Evolutionary conservation across 768 basidiomycete species (phyloP).

Genomic region (Hericium alpestre): DNA sequence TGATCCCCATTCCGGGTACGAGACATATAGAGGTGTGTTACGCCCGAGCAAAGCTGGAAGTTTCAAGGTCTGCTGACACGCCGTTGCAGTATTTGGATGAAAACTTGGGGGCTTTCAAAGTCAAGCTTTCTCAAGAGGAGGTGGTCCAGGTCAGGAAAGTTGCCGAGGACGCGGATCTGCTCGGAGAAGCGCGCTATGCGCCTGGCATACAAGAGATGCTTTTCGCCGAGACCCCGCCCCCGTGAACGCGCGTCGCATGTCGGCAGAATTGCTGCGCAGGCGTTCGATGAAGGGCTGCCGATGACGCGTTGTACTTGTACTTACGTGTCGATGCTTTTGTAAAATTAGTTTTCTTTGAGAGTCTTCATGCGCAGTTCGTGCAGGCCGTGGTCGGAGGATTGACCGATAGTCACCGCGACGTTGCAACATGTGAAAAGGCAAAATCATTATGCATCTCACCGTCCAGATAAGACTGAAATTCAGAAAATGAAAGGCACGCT

Average conservation of each 20-base stretch:
- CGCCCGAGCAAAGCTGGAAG: background rate
- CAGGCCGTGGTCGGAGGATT: too few species aligned
- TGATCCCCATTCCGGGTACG: constrained; percentile 41
- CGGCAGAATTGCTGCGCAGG: too few species aligned
- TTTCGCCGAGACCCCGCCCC: background rate
- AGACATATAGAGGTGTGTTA: constrained; percentile 26
- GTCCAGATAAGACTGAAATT: too few species aligned
- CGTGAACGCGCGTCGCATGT: background rate
- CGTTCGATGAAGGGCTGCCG: too few species aligned
- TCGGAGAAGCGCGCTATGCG: background rate
- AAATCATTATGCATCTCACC: too few species aligned
- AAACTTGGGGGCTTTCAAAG: background rate
- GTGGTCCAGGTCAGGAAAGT: background rate
- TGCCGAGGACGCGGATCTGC: background rate
- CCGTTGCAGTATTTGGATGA: background rate
- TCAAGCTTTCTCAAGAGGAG: background rate
- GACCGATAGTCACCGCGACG: too few species aligned
- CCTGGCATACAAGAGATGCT: background rate
- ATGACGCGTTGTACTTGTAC: too few species aligned
- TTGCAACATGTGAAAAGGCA: too few species aligned
- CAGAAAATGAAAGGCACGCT: too few species aligned
- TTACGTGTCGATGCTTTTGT: too few species aligned
- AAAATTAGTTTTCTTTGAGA: too few species aligned
- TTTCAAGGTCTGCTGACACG: background rate
- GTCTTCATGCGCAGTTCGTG: too few species aligned